Evolutionary conservation across 108 stramenopile species (phyloP).

Genomic region (Skeletonema marinoi): DNA sequence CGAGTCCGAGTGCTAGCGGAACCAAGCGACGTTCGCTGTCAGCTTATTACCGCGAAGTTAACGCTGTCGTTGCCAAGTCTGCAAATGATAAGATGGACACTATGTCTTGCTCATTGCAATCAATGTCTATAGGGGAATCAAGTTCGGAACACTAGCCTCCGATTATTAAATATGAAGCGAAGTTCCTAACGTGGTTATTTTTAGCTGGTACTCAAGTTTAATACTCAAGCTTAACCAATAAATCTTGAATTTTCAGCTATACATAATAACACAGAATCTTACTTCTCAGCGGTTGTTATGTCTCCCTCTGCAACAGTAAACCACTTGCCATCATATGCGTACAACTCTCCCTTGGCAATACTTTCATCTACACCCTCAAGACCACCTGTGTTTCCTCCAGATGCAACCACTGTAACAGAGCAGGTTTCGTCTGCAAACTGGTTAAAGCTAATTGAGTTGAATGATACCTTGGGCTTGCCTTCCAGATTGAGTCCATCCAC

Average conservation of each 20-base stretch:
- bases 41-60: not conserved
- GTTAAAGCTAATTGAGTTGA: slow-evolving; percentile 61
- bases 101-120: not conserved
- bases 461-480: slow-evolving; percentile 51
- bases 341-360: slow-evolving; percentile 64
- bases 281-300: slow-evolving; percentile 49
- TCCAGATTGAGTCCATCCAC: slow-evolving; percentile 49
- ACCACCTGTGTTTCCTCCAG: slow-evolving; percentile 14
- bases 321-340: slow-evolving; percentile 61
- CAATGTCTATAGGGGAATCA: not conserved
- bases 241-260: not conserved
- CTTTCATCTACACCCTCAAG: slow-evolving; percentile 51
- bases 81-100: not conserved
- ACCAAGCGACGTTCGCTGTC: not conserved
- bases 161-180: too few species aligned
- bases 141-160: too few species aligned
- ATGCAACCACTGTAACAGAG: slow-evolving; percentile 60
- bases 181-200: not conserved
- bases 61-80: not conserved
- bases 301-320: slow-evolving; percentile 64
- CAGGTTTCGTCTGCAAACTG: slow-evolving; percentile 53
- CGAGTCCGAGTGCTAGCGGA: not conserved
- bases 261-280: not conserved
- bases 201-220: not conserved
- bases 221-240: too few species aligned